These are phyloP conservation scores for Amesomyces nigricolor DNA, from an alignment of 2,329 filamentous ascomycete species.

Conservation along the genomic window DNA sequence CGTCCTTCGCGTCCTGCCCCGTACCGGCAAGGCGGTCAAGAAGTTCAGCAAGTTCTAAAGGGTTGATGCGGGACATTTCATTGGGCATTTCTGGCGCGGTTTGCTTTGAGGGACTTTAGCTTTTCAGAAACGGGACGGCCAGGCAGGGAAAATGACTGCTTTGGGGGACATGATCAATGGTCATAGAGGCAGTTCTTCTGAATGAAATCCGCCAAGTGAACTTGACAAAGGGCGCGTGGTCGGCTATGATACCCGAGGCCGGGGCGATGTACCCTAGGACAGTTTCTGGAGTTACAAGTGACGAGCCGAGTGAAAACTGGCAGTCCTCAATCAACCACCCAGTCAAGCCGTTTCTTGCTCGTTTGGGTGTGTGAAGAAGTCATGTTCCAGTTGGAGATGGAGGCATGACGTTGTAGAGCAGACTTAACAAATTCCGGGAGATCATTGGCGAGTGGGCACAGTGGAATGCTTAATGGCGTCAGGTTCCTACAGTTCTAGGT, in stretches of 20 bases:
- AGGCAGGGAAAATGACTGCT: conserved; percentile 31
- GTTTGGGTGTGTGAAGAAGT: not conserved
- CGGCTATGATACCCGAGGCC: conserved; percentile 19
- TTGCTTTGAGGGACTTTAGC: conserved; percentile 32
- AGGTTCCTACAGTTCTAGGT: no score
- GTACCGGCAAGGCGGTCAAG: conserved; percentile 97
- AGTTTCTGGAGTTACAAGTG: not conserved
- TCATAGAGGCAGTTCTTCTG: conserved; percentile 32
- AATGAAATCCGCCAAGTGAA: conserved; percentile 30
- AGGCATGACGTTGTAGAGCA: no score
- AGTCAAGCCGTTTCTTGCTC: conserved; percentile 1
- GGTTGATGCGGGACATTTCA: conserved; percentile 26
- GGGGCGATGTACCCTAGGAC: conserved; percentile 4
- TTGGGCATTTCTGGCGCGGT: conserved; percentile 33
- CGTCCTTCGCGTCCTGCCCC: conserved; percentile 95
- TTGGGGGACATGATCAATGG: conserved; percentile 28
- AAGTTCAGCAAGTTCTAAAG: conserved; percentile 96
- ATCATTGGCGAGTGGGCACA: no score
- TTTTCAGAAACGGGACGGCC: conserved; percentile 30
- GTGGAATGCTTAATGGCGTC: no score
- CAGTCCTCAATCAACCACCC: conserved; percentile 11
- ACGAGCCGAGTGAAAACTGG: not conserved
- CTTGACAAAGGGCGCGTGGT: conserved; percentile 19
- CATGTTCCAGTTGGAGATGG: no score
- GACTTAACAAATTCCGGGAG: no score